phyloP scores from a whole-genome alignment of 768 basidiomycete genomes.

The Pilatotrama ljubarskyi region DNA sequence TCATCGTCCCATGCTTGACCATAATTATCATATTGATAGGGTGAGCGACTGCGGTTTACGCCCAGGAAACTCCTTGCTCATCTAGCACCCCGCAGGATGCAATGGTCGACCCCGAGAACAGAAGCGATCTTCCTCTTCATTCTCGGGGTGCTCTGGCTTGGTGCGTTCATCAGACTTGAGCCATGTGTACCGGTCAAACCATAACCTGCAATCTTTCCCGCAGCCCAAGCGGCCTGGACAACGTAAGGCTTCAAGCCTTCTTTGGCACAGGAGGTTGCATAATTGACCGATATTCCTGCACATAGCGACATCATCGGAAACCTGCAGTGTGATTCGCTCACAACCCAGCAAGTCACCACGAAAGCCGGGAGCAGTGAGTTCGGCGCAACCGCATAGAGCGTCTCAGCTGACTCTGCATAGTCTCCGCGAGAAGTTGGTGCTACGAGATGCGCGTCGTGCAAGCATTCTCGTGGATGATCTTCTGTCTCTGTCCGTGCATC shows the following conservation, averaged over 20 bases:
- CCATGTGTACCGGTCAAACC: background rate
- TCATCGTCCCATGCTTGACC: conserved; percentile 65
- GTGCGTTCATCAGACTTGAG: conserved; percentile 40
- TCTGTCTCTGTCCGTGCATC: conserved; percentile 46
- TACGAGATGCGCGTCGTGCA: conserved; percentile 80
- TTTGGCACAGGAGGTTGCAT: background rate
- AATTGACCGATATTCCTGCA: background rate
- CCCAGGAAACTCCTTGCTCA: background rate
- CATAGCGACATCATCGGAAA: conserved; percentile 68
- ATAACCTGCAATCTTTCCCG: background rate
- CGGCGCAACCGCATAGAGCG: background rate
- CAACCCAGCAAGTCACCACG: conserved; percentile 43
- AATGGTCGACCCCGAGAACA: conserved; percentile 67
- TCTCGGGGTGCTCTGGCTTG: conserved; percentile 66
- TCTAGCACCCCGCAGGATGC: conserved; percentile 43
- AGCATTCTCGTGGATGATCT: conserved; percentile 77
- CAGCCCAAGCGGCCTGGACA: conserved; percentile 77
- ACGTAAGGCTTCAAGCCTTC: conserved; percentile 45
- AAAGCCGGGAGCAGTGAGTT: conserved; percentile 55
- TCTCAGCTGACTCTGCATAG: conserved; percentile 38
- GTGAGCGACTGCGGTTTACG: conserved; percentile 45
- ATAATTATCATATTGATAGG: conserved; percentile 54
- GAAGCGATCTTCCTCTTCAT: conserved; percentile 58
- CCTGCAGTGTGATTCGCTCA: conserved; percentile 32
- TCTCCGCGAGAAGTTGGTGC: conserved; percentile 57